A percentile compares a stretch with the other conserved stretches of the same genome.
These are phyloP conservation scores for Phylloporus rhodoxanthus DNA, from an alignment of 768 basidiomycete genomes.

Conservation along the genomic window DNA sequence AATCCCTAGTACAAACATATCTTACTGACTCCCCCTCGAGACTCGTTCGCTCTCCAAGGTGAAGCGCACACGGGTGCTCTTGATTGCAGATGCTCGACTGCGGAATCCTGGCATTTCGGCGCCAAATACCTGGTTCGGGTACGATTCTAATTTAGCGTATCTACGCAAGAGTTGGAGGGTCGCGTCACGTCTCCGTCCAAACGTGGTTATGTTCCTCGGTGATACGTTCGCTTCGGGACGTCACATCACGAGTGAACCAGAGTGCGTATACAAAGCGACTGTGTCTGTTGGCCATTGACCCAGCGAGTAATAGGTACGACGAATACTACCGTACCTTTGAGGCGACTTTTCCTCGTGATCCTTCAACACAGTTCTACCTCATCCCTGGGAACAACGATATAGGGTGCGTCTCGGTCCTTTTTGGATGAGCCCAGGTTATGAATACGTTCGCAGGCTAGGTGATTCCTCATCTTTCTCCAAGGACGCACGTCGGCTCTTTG, in stretches of 20 bases:
- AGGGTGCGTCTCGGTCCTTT: constrained; percentile 38
- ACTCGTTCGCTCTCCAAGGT: constrained; percentile 4
- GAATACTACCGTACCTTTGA: constrained; percentile 57
- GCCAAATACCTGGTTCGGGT: constrained; percentile 37
- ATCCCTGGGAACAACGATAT: constrained; percentile 83
- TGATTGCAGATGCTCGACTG: constrained; percentile 68
- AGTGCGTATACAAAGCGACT: constrained; percentile 40
- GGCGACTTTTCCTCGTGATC: constrained; percentile 46
- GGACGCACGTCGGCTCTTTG: constrained; percentile 54
- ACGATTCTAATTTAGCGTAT: constrained; percentile 47
- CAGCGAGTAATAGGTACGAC: constrained; percentile 45
- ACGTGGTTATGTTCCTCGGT: constrained; percentile 69
- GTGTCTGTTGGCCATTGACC: not conserved
- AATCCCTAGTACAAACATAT: not conserved
- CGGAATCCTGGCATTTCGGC: constrained; percentile 32
- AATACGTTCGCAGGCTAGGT: constrained; percentile 42
- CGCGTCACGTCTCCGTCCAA: constrained; percentile 48
- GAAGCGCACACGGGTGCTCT: constrained; percentile 50
- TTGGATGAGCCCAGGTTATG: not conserved
- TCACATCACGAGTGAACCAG: constrained; percentile 41
- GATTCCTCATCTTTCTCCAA: constrained; percentile 45
- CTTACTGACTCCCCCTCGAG: constrained; percentile 12
- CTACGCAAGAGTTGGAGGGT: constrained; percentile 69
- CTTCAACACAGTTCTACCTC: constrained; percentile 43
- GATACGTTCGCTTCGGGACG: constrained; percentile 70